These are phyloP conservation scores for Acanthamoeba sp. DNA, from an alignment of 208 protist genomes.

Conservation along the genomic window DNA sequence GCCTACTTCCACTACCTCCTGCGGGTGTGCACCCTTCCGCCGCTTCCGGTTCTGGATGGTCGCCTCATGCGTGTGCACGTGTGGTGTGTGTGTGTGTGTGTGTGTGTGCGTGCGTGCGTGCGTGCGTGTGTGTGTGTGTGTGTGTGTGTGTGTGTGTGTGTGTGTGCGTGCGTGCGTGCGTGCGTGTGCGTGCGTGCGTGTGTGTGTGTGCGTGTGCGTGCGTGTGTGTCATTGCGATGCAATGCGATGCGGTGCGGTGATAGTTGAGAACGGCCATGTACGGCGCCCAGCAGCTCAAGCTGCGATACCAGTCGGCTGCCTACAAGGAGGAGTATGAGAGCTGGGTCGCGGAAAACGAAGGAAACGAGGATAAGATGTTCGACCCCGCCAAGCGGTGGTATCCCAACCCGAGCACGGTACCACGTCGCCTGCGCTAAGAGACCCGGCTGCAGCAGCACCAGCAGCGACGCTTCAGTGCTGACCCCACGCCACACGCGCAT, in stretches of 20 bases:
- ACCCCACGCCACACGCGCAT: too few species aligned
- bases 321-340: conserved; percentile 23
- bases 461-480: too few species aligned
- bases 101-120: too few species aligned
- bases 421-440: too few species aligned
- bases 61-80: neutral
- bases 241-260: too few species aligned
- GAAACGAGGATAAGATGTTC: conserved; percentile 14
- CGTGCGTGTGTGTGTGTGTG: neutral
- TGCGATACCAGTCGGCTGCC: neutral
- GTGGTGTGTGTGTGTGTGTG: too few species aligned
- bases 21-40: neutral
- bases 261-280: conserved; percentile 65
- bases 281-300: conserved; percentile 31
- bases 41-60: neutral
- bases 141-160: too few species aligned
- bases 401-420: conserved; percentile 34
- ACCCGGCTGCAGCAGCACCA: too few species aligned
- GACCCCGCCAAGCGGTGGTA: conserved; percentile 38
- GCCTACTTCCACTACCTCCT: conserved; percentile 74
- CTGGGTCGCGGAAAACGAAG: neutral
- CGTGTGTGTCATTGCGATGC: neutral
- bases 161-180: neutral
- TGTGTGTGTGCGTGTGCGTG: neutral
- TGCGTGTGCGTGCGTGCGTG: neutral